phyloP scores from a whole-genome alignment of 2,329 filamentous ascomycete genomes.

The Phialophora tarda region DNA sequence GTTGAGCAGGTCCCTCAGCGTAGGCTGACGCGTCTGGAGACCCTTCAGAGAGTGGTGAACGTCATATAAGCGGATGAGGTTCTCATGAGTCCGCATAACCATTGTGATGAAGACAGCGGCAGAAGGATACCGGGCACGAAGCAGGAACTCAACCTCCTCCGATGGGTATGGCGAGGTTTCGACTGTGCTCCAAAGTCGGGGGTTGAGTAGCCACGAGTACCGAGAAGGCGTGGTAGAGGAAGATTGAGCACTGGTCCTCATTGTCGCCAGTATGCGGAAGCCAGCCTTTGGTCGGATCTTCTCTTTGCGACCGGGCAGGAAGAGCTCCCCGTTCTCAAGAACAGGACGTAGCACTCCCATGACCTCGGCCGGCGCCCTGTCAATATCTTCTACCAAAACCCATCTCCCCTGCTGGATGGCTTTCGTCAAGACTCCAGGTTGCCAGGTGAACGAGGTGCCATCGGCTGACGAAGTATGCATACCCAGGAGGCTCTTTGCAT shows the following conservation, averaged over 20 bases:
- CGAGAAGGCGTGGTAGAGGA: constrained; percentile 72
- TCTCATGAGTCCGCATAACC: constrained; percentile 63
- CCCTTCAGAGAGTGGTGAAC: constrained; percentile 28
- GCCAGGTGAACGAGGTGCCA: constrained; percentile 90
- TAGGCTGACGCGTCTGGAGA: constrained; percentile 62
- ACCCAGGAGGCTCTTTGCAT: constrained; percentile 93
- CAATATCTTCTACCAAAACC: constrained; percentile 96
- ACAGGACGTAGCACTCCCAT: constrained; percentile 90
- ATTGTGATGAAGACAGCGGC: constrained; percentile 63
- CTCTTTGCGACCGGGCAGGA: constrained; percentile 88
- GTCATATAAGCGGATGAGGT: constrained; percentile 47
- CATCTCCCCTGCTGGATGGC: constrained; percentile 93
- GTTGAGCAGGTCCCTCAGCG: constrained; percentile 82
- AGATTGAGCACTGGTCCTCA: constrained; percentile 71
- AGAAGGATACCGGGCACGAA: constrained; percentile 71
- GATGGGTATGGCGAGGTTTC: constrained; percentile 69
- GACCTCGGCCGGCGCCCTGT: constrained; percentile 92
- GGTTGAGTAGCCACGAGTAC: constrained; percentile 37
- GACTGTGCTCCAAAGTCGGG: constrained; percentile 82
- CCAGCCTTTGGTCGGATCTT: constrained; percentile 79
- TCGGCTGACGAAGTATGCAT: constrained; percentile 89
- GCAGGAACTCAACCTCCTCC: constrained; percentile 75
- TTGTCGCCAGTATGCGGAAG: constrained; percentile 90
- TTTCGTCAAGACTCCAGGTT: constrained; percentile 88
- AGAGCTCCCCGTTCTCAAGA: constrained; percentile 87